These are phyloP conservation scores for Lanmaoa rubissima DNA, from an alignment of 768 basidiomycete species.

Conservation along the genomic window DNA sequence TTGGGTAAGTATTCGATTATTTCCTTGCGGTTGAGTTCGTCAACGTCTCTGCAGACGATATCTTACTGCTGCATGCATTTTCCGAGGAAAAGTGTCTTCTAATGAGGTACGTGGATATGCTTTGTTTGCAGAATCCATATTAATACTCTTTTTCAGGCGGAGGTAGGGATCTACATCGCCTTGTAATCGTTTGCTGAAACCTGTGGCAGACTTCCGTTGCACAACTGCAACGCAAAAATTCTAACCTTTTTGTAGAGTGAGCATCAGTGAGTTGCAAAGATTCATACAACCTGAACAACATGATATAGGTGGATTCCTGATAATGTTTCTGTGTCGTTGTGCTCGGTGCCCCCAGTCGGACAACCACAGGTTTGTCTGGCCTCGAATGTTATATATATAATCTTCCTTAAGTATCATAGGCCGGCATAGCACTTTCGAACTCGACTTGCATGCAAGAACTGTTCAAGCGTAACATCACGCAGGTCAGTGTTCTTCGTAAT, in stretches of 20 bases:
- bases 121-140: neutral
- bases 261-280: slow-evolving; percentile 15
- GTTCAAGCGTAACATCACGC: slow-evolving; percentile 68
- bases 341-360: slow-evolving; percentile 81
- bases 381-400: neutral
- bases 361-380: slow-evolving; percentile 54
- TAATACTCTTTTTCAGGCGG: slow-evolving; percentile 38
- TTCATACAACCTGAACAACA: slow-evolving; percentile 1
- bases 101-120: slow-evolving; percentile 58
- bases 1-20: slow-evolving; percentile 46
- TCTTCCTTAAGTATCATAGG: slow-evolving; percentile 35
- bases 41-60: slow-evolving; percentile 55
- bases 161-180: slow-evolving; percentile 40
- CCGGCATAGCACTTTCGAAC: slow-evolving; percentile 71
- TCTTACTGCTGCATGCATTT: slow-evolving; percentile 83
- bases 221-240: slow-evolving; percentile 75
- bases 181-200: slow-evolving; percentile 4
- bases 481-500: slow-evolving; percentile 38
- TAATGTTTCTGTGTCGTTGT: slow-evolving; percentile 81
- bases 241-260: slow-evolving; percentile 77
- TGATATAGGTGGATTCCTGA: slow-evolving; percentile 79
- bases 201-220: slow-evolving; percentile 57
- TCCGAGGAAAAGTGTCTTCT: slow-evolving; percentile 79
- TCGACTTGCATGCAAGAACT: slow-evolving; percentile 85
- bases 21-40: neutral